Base-by-base conservation (phyloP, 2,329 filamentous ascomycete genomes). In the Fusarium protoensiforme region DNA sequence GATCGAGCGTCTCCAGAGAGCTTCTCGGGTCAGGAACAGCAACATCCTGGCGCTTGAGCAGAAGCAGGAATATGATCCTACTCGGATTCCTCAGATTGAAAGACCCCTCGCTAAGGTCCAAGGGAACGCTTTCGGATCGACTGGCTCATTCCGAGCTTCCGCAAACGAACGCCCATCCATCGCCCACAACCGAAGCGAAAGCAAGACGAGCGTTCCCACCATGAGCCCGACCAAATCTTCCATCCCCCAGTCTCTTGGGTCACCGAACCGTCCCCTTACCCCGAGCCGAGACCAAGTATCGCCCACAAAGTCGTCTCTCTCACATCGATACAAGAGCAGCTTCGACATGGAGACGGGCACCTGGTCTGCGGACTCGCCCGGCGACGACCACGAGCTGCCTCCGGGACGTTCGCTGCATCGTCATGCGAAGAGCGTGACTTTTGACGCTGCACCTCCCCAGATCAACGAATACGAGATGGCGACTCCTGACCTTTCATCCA, bases 401-500 rank as follows among this genome's bases (percentile, higher is more conserved):
- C 89, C 89, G 8, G 92, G 93, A 62, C 91, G 90, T 73, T 88
- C 87, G 14, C 87, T 95, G 46, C 93, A 94, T 80, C 93, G 95
- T 62, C 94, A 98, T 83, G 92, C 94, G 56, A 99, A 99, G 87
- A 98, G 95, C 78, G 96, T 99, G 67, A 99, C 96, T 1, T 99
- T 99, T 80, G 95, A 98, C 83, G 93, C 92, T 39, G 95, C 94
- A 2, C 96, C 96, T 24, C 96, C 96, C 27, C 94, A 97, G 80
- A 89, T 99, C 78, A 98, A 98, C 80, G 96, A 99, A 84, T 99
- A 98, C 81, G 96, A 98, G 83, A 95, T 98, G 93, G 93, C 94
- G 36, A 99, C 96, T 3, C 96, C 96, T 13, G 96, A 98, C 79
- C 90, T 97, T n/a, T 98, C 96, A 2, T 97, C 95, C 0, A 88